Percentiles rank a stretch among this genome's conserved stretches.
Evolutionary conservation across 2,329 filamentous ascomycete genomes (phyloP).

Genomic region (Pyrenophora graminea): DNA sequence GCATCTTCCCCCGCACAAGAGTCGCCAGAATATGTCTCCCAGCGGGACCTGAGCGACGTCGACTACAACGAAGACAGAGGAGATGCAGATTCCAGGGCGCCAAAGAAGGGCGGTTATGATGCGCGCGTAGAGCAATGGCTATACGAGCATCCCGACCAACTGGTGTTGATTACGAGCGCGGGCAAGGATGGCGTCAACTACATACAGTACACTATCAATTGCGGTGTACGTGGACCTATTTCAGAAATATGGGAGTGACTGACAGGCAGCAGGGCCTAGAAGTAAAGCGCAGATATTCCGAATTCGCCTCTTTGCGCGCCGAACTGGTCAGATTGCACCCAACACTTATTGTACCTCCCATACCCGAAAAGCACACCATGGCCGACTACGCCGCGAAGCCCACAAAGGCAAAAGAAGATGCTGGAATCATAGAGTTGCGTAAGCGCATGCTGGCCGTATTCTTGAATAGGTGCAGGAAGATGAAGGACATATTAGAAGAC

Average conservation of each 20-base stretch:
- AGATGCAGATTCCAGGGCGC: constrained; percentile 50
- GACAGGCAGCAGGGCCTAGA: constrained; percentile 74
- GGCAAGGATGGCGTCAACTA: constrained; percentile 93
- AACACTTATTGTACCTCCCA: constrained; percentile 92
- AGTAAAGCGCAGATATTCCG: constrained; percentile 92
- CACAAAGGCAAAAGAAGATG: constrained; percentile 96
- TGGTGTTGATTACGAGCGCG: constrained; percentile 90
- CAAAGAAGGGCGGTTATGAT: constrained; percentile 85
- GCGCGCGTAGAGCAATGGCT: constrained; percentile 97
- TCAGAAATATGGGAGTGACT: constrained; percentile 8
- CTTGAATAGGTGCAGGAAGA: constrained; percentile 86
- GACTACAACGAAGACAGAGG: constrained; percentile 59
- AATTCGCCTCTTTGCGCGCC: constrained; percentile 88
- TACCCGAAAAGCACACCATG: constrained; percentile 98
- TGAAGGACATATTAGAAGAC: constrained; percentile 89
- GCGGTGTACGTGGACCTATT: constrained; percentile 67
- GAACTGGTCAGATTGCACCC: constrained; percentile 91
- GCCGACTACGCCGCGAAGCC: constrained; percentile 98
- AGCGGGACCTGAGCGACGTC: constrained; percentile 62
- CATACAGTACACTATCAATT: constrained; percentile 96
- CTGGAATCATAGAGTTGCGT: constrained; percentile 91
- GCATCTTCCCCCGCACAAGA: constrained; percentile 71
- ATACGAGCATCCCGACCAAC: constrained; percentile 88
- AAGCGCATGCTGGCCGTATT: constrained; percentile 98
- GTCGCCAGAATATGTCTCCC: constrained; percentile 61